Base-by-base conservation (phyloP, 108 stramenopile species). In the Discostella pseudostelligera region DNA sequence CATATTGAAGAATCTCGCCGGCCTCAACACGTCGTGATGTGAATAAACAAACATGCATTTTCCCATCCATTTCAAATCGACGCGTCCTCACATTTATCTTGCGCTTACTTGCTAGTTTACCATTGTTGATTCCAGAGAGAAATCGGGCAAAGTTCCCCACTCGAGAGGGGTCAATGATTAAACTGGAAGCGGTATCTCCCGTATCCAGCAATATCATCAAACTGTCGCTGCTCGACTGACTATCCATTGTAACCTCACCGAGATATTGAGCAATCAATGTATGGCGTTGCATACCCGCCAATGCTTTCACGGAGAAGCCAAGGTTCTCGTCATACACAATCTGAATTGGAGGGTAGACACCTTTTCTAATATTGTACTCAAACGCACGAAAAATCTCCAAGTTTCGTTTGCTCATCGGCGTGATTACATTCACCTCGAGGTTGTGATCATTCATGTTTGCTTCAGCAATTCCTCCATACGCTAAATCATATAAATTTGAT, bases 111-210 rank as follows among this genome's bases (percentile, higher is more conserved):
- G 55, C 26, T 26, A 78, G 36, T 19, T 51, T 78, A 26, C 61
- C 53, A 44, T 82, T 82, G 49, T 82, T 82, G 12, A 82, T 74
- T 8, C 81, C 81, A 20, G 70, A 72, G 11, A 82, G 56, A 46
- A 82, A 82, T 19, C 81, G 29, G 5, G 77, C 78, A 26, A 70
- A 65, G 48, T 82, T 82, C 4, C 81, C 81, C 16, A 59, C 58
- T 6, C 40, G 35, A 20, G 77, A 74, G 17, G 81, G 81, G 55
- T 82, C 77, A 20, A 82, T 82, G 35, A 82, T 82, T 12, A 82
- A 42, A 32, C 65, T 67, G 12, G 81, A 74, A 11, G 62, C 48
- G 7, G 60, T 53, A 36, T 72, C 69, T 28, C 73, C 76, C 16
- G 76, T 74, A 19, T 77, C 26, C 13, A 82, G 54, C 35, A 82